These are phyloP conservation scores for Mortierella sp. DNA, from an alignment of 371 early-diverging fungal species.

Conservation along the genomic window DNA sequence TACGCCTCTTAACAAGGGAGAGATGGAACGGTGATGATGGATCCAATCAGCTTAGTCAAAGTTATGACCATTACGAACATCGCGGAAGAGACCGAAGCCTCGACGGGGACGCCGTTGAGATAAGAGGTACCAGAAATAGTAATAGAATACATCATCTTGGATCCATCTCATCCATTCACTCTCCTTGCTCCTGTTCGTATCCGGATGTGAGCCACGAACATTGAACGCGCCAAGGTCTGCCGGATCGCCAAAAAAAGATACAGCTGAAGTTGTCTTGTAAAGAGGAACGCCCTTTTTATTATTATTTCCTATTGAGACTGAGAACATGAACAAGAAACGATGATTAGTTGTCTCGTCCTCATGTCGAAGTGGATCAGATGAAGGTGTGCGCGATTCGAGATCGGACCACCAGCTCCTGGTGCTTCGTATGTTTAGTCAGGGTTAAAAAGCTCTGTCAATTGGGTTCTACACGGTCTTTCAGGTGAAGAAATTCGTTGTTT, in stretches of 20 bases:
- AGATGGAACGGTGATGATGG: slow-evolving; percentile 12
- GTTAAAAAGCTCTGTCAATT: slow-evolving; percentile 57
- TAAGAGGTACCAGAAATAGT: slow-evolving; percentile 55
- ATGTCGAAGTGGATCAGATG: not conserved
- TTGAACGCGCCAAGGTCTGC: no score
- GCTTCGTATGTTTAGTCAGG: slow-evolving; percentile 38
- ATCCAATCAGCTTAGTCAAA: slow-evolving; percentile 50
- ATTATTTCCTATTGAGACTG: slow-evolving; percentile 2
- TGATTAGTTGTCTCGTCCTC: slow-evolving; percentile 1
- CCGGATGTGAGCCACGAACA: no score
- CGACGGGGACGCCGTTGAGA: slow-evolving; percentile 51
- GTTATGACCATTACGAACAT: slow-evolving; percentile 38
- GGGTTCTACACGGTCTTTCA: slow-evolving; percentile 55
- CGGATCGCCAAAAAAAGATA: slow-evolving; percentile 2
- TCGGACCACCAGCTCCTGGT: no score
- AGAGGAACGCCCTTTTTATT: no score
- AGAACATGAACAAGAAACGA: not conserved
- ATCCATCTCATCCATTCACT: slow-evolving; percentile 1
- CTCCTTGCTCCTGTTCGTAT: no score
- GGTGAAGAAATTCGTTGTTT: slow-evolving; percentile 58
- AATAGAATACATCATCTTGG: slow-evolving; percentile 47
- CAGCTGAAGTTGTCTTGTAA: no score
- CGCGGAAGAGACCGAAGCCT: slow-evolving; percentile 50
- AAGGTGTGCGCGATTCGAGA: not conserved
- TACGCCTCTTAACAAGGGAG: not conserved